Evolutionary conservation across 371 early-diverging fungal species (phyloP), one percentile per base, ranked within the genome.

Genomic region (Fennellomyces sp.): DNA sequence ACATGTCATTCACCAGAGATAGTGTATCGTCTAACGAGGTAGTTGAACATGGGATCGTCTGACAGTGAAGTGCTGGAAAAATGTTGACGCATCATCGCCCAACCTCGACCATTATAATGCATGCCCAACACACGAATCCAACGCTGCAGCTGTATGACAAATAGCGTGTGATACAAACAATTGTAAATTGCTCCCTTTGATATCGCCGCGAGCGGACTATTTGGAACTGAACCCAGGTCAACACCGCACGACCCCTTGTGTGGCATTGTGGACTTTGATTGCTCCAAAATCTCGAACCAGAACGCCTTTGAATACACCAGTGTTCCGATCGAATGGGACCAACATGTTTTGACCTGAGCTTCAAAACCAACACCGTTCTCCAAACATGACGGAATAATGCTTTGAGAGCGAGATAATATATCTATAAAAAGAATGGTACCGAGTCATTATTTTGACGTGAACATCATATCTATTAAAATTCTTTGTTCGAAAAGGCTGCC

Each of bases 221-320:
- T 85, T 17, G 87, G 83, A n/a, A 88, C 63, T 41, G 85, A 78
- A 29, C 85, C 80, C 21, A 85, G 64, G 25, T 78, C 61, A 30
- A 68, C 65, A 36, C 80, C 81, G 21, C 68, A 68, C 6, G 82
- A 66, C 19, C 59, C 41, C 19, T 59, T 57, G 75, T 13, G 85
- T 87, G 29, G 76, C 76, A 33, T 68, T 76, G 50, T 89, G 88
- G 12, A 79, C 81, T 65, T 81, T 87, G 45, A 88, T 69, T 30
- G 91, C 91, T 63, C 91, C 91, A 80, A 87, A 91, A 66, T 91
- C 91, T 45, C 91, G 86, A 47, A 85, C 76, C 17, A 84, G 73
- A 64, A 91, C 88, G 13, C 90, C 89, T 52, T 69, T 70, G 12
- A 89, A 67, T 49, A 76, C 59, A 33, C 85, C 83, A 6, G 86